A percentile compares a stretch with the other conserved stretches of the same genome.
Evolutionary conservation across 148 eudicot species (phyloP).

Genomic region (Nepenthes gracilis): DNA sequence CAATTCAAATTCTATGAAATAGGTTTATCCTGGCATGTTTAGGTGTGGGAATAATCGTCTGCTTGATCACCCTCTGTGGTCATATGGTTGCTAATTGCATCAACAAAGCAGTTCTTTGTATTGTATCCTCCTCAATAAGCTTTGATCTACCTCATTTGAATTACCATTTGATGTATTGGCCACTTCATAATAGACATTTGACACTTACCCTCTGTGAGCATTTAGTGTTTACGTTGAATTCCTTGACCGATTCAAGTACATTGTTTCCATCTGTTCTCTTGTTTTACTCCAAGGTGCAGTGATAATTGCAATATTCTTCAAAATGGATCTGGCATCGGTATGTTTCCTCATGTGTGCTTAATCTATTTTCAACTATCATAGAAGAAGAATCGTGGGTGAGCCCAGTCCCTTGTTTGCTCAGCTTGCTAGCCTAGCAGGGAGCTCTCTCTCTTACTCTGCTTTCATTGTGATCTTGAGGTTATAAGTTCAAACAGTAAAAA

Average conservation of each 20-base stretch:
- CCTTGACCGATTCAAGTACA: slow-evolving; percentile 13
- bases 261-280: slow-evolving; percentile 5
- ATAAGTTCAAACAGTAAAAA: too few relatives aligned
- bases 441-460: too few relatives aligned
- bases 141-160: background rate
- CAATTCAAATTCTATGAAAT: background rate
- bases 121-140: slow-evolving; percentile 2
- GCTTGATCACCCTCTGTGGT: slow-evolving; percentile 15
- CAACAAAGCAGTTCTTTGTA: slow-evolving; percentile 7
- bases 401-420: too few relatives aligned
- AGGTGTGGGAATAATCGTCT: slow-evolving; percentile 12
- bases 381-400: too few relatives aligned
- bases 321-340: slow-evolving; percentile 11
- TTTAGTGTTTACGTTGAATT: background rate
- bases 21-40: slow-evolving; percentile 16
- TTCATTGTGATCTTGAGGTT: too few relatives aligned
- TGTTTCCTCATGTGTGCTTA: background rate
- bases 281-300: slow-evolving; percentile 10
- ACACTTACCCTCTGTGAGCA: background rate
- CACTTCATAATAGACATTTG: background rate
- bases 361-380: background rate
- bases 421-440: too few relatives aligned
- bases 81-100: slow-evolving; percentile 14
- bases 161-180: background rate
- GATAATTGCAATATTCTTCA: slow-evolving; percentile 7